Conservation (phyloP, 1,139 yeast genomes). For the Taiozyma sp. region DNA sequence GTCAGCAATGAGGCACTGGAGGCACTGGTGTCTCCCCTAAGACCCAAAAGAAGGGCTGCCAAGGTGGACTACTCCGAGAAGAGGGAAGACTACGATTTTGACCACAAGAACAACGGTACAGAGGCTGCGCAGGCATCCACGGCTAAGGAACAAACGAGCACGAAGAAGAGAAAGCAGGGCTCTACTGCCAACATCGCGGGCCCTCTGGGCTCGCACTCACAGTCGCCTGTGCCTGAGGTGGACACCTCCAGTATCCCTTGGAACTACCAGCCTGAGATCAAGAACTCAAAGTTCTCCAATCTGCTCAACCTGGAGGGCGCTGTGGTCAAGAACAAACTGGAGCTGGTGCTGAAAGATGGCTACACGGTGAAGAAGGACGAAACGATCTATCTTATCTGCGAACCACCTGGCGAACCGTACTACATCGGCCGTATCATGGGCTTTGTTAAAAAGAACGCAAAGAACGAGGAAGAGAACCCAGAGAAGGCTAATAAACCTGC, state of each 20-base stretch:
- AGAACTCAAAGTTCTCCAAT: conserved; percentile 25
- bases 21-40: not conserved
- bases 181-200: not conserved
- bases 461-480: conserved; percentile 12
- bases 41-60: conserved; percentile 26
- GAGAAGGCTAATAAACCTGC: conserved; percentile 1
- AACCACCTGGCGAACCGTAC: conserved; percentile 95
- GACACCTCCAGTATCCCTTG: conserved; percentile 14
- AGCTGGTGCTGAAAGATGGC: conserved; percentile 26
- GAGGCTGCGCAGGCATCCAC: conserved; percentile 2
- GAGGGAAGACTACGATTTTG: conserved; percentile 23
- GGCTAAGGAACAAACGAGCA: not conserved
- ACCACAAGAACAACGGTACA: conserved; percentile 1
- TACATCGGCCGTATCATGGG: conserved; percentile 85
- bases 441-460: conserved; percentile 43
- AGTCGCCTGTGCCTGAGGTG: conserved; percentile 5
- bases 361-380: conserved; percentile 40
- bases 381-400: conserved; percentile 79
- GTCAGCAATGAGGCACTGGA: not conserved
- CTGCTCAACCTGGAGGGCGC: conserved; percentile 38
- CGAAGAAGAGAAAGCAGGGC: conserved; percentile 1
- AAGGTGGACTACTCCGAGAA: conserved; percentile 32
- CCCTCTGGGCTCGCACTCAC: conserved; percentile 4
- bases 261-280: conserved; percentile 20
- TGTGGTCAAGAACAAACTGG: conserved; percentile 25